Evolutionary conservation across 2,329 filamentous ascomycete genomes (phyloP), one percentile per base, ranked within the genome.

Genomic region (Sporothrix dimorphospora): DNA sequence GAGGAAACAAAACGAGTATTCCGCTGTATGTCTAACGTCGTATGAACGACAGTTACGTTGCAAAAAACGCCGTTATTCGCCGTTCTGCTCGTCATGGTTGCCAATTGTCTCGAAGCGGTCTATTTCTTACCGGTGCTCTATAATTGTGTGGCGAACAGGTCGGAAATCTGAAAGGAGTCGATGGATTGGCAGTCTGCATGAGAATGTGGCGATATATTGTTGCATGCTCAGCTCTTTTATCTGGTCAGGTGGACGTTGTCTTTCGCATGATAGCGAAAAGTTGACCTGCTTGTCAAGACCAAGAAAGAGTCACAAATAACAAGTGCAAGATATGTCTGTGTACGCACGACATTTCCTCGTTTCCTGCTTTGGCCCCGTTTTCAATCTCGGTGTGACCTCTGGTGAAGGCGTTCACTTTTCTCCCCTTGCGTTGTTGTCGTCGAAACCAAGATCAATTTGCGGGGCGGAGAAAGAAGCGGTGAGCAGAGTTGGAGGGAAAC

Each of bases 381-480:
- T 24, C 38, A 16, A 21, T 49, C 42, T 66, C 42, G 63, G 42
- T 49, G 63, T 65, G 59, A 2, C 11, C n/a, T 65, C 21, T 49
- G 24, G 63, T 49, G 63, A 49, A 49, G 14, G 59, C 12, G 19
- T 45, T 65, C 6, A 5, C n/a, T n/a, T 11, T 27, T 45, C 38
- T 30, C 16, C 63, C 68, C 69, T 70, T 70, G 27, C 55, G 16
- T 61, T 42, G 65, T 49, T 49, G 42, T 66, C 42, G 9, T 67
- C 45, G 27, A 14, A 42, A 55, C 42, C 27, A 47, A 70, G 53
- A 70, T 51, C 55, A 27, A 34, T 67, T 66, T 65, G 70, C 70
- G 70, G 70, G 70, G 70, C 70, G 0, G 34, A 51, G 45, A 38
- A 71, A 71, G 70, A 71, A 67, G 70, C 70, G 70, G 70, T 71